phyloP scores from a whole-genome alignment of 2,329 filamentous ascomycete species.

The Peltaster fructicola region DNA sequence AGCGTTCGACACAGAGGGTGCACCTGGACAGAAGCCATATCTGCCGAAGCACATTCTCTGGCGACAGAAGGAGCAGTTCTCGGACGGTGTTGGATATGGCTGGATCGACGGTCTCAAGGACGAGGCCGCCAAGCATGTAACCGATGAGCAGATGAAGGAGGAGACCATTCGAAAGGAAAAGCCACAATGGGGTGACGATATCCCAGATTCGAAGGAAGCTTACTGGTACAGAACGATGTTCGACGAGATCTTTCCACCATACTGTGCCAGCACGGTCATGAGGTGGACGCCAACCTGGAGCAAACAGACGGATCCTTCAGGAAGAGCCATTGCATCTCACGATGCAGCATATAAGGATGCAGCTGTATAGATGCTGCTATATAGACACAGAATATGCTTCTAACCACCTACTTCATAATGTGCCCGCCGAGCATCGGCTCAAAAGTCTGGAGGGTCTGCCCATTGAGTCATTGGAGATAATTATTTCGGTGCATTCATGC shows the following conservation, averaged over 20 bases:
- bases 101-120: constrained; percentile 98
- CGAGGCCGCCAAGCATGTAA: constrained; percentile 72
- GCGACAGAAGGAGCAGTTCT: constrained; percentile 99
- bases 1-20: constrained; percentile 72
- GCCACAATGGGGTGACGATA: constrained; percentile 81
- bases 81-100: constrained; percentile 92
- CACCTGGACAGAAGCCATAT: constrained; percentile 66
- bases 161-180: constrained; percentile 61
- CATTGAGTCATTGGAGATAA: constrained; percentile 1
- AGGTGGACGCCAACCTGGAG: constrained; percentile 97
- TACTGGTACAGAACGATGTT: constrained; percentile 99
- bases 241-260: constrained; percentile 90
- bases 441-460: constrained; percentile 1
- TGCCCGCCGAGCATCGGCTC: no score
- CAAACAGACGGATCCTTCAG: constrained; percentile 86
- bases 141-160: constrained; percentile 71
- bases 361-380: neutral
- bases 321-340: constrained; percentile 35
- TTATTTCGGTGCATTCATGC: neutral
- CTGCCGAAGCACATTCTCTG: constrained; percentile 93
- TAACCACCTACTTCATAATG: no score
- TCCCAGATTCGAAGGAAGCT: constrained; percentile 94
- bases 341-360: constrained; percentile 17
- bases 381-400: constrained; percentile 1
- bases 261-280: constrained; percentile 84